Evolutionary conservation across 306 rosid species (phyloP), one percentile per base, ranked within the genome.

Genomic region (Vicia faba): DNA sequence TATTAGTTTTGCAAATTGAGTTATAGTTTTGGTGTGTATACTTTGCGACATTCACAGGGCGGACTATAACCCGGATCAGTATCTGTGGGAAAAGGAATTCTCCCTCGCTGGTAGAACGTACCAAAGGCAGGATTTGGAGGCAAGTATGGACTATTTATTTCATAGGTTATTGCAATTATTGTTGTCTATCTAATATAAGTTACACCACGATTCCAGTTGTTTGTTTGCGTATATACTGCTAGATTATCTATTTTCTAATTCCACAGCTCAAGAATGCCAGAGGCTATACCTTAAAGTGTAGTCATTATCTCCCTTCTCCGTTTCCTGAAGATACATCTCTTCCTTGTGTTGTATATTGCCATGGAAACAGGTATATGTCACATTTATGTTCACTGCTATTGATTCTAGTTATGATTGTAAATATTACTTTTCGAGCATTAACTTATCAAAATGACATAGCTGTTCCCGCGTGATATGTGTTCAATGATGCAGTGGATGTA

Each of bases 281-380:
- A 76, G 97, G 97, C 77, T 80, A 85, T 66, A 81, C 83, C 59
- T 82, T 93, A 86, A 87, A 73, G 54, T 93, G 99, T 62, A 90
- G 92, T 75, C 99, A 93, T 82, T 93, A 93, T 81, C 75, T 88
- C 58, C 99, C 99, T 72, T 84, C 91, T 46, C 83, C 91, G 75
- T 79, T 90, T 55, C 89, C 96, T 1, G 89, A 88, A 75, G 99
- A 86, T 23, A 76, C 85, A 62, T 74, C 95, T 63, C 97, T 93
- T 77, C 99, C 97, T 9, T 93, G 99, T 86, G 99, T 93, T 61
- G 75, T 93, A 76, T 93, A 93, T 61, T 93, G 97, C 82, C 99
- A 93, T 71, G 99, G 99, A 69, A 93, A 93, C 85, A 93, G 97
- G 98, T 89, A 51, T 19, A 15, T 64, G 43, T 38, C 29, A 20